Evolutionary conservation across 2,329 filamentous ascomycete species (phyloP), one percentile per base, ranked within the genome.

Genomic region (Didymella keratinophila): DNA sequence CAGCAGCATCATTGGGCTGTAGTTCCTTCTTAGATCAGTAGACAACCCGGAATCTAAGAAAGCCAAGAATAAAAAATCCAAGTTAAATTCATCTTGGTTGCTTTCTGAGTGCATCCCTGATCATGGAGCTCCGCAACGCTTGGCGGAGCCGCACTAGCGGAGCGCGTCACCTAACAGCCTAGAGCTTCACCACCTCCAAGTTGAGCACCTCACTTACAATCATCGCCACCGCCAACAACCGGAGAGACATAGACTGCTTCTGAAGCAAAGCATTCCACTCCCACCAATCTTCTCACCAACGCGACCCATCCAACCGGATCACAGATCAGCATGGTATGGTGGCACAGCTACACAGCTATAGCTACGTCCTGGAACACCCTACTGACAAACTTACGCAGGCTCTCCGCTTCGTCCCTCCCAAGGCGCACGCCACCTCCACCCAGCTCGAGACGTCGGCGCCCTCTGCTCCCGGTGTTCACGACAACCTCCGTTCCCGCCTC

Each of bases 391-490:
- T 20, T 9, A 34, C 23, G 16, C 78, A 96, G 91, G 90, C 59
- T 74, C 90, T 98, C 85, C 92, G 93, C 81, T 90, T 99, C 81
- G 87, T 92, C 68, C 95, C 95, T 75, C 77, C 87, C 61, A 79
- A 87, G 71, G 75, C 82, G 67, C 86, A 94, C 82, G 79, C 87
- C 36, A 71, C 73, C 50, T 65, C 71, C 70, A 86, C 83, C 68
- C 84, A 86, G 86, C 80, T 70, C 58, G 72, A 69, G 70, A 83
- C 57, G 78, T 84, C 74, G 55, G 95, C 95, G 4, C 95, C 95
- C 68, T 97, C 94, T 1, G 94, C 93, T 16, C 93, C 93, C 0
- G 94, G 94, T 68, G 84, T 98, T 64, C 93, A 96, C 84, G 95
- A 98, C 82, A 93, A 91, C 18, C 90, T 99, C 69, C 93, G 95